Conservation (phyloP, 352 stramenopile species). For the Pythium chondricola region DNA sequence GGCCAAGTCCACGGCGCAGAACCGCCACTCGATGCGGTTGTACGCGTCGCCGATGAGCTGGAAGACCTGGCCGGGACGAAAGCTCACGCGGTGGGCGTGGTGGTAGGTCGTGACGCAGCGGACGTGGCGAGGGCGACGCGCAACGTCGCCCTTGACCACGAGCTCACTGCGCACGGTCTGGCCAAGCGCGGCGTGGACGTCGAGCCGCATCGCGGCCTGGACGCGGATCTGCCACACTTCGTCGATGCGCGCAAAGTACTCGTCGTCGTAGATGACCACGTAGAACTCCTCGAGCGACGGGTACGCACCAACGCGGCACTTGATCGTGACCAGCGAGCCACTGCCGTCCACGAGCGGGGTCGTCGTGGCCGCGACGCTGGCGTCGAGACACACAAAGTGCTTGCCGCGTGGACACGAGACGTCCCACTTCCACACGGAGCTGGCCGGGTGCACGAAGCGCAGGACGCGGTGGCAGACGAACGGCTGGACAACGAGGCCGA, state of each 20-base stretch:
- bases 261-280: constrained; percentile 86
- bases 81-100: constrained; percentile 40
- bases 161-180: constrained; percentile 84
- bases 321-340: constrained; percentile 45
- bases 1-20: constrained; percentile 48
- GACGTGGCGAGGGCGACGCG: constrained; percentile 23
- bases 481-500: constrained; percentile 66
- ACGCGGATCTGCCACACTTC: constrained; percentile 84
- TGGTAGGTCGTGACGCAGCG: constrained; percentile 47
- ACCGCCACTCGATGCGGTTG: constrained; percentile 85
- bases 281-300: constrained; percentile 88
- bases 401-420: constrained; percentile 40
- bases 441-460: constrained; percentile 52
- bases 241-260: constrained; percentile 69
- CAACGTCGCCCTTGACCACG: constrained; percentile 80
- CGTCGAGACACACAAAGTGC: constrained; percentile 65
- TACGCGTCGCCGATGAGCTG: constrained; percentile 85
- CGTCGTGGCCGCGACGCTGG: constrained; percentile 40
- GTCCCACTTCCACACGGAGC: constrained; percentile 55
- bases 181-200: constrained; percentile 83
- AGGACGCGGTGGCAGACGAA: constrained; percentile 84
- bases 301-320: constrained; percentile 84
- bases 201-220: constrained; percentile 69
- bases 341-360: constrained; percentile 12
- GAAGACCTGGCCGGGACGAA: constrained; percentile 80